These are phyloP conservation scores for Gillenia trifoliata DNA, from an alignment of 306 rosid genomes.

Conservation along the genomic window DNA sequence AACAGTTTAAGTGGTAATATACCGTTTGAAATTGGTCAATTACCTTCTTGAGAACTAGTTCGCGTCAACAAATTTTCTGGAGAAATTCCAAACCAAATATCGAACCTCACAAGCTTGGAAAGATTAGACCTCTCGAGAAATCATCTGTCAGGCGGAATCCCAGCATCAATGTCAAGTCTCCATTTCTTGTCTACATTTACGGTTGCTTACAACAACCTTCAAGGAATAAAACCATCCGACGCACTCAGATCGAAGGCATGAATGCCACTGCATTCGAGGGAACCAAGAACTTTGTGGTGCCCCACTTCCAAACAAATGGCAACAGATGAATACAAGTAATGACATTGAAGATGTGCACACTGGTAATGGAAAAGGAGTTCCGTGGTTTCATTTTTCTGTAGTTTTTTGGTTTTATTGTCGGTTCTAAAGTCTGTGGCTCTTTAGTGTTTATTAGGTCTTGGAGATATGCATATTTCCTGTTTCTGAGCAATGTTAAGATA, in stretches of 20 bases:
- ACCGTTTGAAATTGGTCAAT: neutral
- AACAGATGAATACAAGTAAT: neutral
- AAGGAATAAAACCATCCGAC: neutral
- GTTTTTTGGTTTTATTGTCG: neutral
- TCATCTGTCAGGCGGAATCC: neutral
- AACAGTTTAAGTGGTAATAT: neutral
- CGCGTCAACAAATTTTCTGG: neutral
- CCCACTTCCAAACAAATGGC: neutral
- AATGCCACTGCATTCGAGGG: neutral
- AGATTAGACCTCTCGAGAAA: too few species aligned
- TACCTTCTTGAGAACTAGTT: neutral
- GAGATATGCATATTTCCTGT: neutral
- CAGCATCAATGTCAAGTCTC: neutral
- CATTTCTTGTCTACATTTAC: neutral
- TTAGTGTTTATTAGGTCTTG: neutral
- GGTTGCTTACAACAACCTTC: neutral
- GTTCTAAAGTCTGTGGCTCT: slow-evolving; percentile 1
- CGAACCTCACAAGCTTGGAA: neutral
- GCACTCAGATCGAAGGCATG: slow-evolving; percentile 6
- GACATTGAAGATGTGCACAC: neutral
- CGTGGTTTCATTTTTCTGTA: neutral
- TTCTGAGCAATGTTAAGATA: too few species aligned
- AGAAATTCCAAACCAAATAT: neutral
- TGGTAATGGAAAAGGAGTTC: neutral
- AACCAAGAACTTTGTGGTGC: slow-evolving; percentile 1